phyloP scores from a whole-genome alignment of 768 basidiomycete species.

The Astraeus odoratus region DNA sequence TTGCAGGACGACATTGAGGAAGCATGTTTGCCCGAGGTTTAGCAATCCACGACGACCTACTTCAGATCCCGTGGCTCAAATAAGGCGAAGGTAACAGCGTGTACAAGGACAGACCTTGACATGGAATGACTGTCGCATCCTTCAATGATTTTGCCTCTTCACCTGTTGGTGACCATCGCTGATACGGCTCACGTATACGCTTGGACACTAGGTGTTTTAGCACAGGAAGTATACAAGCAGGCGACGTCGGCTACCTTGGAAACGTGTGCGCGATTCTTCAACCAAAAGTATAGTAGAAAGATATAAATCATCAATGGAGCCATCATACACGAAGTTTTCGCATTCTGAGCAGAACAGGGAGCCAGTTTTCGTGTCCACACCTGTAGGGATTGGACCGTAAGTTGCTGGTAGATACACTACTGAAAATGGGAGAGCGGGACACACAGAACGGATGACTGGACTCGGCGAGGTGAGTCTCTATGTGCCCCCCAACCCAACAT shows the following conservation, averaged over 20 bases:
- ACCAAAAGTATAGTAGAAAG: constrained; percentile 38
- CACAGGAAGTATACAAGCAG: background rate
- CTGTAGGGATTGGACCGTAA: constrained; percentile 30
- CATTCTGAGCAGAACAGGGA: constrained; percentile 67
- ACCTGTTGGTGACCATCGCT: constrained; percentile 40
- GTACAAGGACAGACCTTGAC: constrained; percentile 50
- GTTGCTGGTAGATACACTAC: background rate
- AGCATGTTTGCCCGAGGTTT: constrained; percentile 91
- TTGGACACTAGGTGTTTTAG: constrained; percentile 26
- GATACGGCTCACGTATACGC: constrained; percentile 39
- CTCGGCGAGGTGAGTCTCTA: constrained; percentile 48
- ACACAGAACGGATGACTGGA: constrained; percentile 59
- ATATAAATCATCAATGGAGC: constrained; percentile 41
- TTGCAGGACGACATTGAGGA: constrained; percentile 88
- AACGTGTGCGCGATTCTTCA: constrained; percentile 57
- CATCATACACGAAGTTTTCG: constrained; percentile 66
- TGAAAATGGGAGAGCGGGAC: constrained; percentile 25
- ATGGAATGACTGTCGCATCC: constrained; percentile 48
- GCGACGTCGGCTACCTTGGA: constrained; percentile 39
- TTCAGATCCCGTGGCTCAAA: background rate
- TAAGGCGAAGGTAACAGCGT: background rate
- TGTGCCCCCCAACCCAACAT: constrained; percentile 62
- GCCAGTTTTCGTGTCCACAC: constrained; percentile 70
- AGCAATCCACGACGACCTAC: constrained; percentile 76
- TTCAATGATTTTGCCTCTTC: constrained; percentile 41